These are phyloP conservation scores for Backusella sp. DNA, from an alignment of 192 early-diverging fungal species.

Conservation along the genomic window DNA sequence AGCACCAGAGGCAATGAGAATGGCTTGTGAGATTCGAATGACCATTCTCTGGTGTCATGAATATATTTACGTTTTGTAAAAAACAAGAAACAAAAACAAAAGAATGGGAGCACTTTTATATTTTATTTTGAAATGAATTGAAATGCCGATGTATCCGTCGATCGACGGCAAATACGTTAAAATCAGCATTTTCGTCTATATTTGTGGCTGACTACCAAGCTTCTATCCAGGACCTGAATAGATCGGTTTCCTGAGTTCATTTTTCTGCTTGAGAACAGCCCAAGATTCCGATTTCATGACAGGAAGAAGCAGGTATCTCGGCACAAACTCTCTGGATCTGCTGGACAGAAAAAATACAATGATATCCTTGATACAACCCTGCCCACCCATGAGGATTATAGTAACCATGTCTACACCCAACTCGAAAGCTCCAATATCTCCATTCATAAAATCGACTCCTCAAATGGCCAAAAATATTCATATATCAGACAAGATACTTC, in stretches of 20 bases:
- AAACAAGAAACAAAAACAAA: neutral
- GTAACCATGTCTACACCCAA: conserved; percentile 9
- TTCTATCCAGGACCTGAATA: neutral
- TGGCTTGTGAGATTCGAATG: conserved; percentile 3
- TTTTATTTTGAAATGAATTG: neutral
- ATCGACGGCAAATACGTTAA: too few relatives aligned
- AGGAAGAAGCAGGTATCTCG: conserved; percentile 8
- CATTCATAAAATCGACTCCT: conserved; percentile 8
- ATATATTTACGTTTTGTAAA: neutral
- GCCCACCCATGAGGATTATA: conserved; percentile 18
- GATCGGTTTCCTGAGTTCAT: conserved; percentile 6
- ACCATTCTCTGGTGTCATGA: conserved; percentile 2
- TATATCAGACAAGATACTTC: conserved; percentile 11
- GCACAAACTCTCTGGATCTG: neutral
- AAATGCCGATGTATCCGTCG: neutral
- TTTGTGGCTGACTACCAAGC: too few relatives aligned
- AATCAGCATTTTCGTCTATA: too few relatives aligned
- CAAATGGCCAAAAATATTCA: conserved; percentile 6
- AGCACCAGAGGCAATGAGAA: conserved; percentile 15
- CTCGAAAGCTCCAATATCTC: conserved; percentile 9
- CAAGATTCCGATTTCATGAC: conserved; percentile 15
- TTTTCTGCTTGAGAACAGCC: conserved; percentile 10
- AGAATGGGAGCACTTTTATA: neutral
- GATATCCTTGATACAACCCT: conserved; percentile 11
- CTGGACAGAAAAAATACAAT: conserved; percentile 12